Conservation (phyloP, 2,329 filamentous ascomycete genomes). For the Pseudogymnoascus sp. region DNA sequence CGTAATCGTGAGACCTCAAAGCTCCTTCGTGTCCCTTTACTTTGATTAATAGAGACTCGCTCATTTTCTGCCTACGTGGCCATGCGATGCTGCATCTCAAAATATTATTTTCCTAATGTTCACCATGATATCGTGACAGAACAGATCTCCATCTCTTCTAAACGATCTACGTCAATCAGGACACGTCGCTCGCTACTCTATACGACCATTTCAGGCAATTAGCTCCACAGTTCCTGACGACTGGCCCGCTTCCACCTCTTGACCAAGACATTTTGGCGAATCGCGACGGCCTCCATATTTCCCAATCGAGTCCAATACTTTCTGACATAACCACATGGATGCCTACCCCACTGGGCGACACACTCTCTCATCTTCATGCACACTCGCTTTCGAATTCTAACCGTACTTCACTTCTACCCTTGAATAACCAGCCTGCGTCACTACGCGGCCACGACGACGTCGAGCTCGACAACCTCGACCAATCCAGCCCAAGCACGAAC, state of each 20-base stretch:
- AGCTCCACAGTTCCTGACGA: constrained; percentile 9
- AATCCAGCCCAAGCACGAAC: neutral
- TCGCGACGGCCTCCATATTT: constrained; percentile 9
- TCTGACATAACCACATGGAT: constrained; percentile 32
- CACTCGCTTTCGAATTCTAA: neutral
- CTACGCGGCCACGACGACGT: constrained; percentile 1
- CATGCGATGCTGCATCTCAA: neutral
- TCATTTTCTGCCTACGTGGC: neutral
- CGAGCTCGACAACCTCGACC: neutral
- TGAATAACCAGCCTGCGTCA: neutral
- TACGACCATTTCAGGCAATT: constrained; percentile 6
- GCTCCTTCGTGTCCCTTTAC: neutral
- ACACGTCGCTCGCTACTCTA: constrained; percentile 5
- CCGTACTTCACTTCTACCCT: constrained; percentile 9
- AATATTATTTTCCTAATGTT: neutral
- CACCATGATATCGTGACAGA: neutral
- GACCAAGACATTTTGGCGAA: neutral
- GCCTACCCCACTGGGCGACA: constrained; percentile 33
- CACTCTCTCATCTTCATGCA: constrained; percentile 27
- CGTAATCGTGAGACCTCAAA: neutral
- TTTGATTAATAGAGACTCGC: neutral
- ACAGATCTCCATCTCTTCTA: neutral
- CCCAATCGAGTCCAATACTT: constrained; percentile 2
- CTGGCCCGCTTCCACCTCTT: constrained; percentile 5
- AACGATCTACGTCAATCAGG: neutral